These are phyloP conservation scores for Microcera coccophila DNA, from an alignment of 2,329 filamentous ascomycete genomes.

Conservation along the genomic window DNA sequence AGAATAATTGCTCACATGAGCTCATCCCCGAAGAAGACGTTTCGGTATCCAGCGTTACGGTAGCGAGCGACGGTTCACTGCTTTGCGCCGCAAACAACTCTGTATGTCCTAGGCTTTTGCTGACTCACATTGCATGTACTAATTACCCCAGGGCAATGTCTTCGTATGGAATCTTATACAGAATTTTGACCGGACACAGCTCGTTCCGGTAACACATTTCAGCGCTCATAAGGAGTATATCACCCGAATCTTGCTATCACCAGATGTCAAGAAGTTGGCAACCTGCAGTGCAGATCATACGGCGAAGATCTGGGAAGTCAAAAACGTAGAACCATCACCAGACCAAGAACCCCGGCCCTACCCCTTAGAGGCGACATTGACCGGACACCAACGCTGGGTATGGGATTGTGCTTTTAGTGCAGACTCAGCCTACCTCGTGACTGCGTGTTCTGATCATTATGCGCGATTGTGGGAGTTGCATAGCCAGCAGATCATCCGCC, in stretches of 20 bases:
- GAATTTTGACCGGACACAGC: constrained; percentile 73
- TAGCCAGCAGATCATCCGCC: constrained; percentile 83
- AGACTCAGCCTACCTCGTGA: constrained; percentile 88
- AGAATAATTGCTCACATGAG: constrained; percentile 96
- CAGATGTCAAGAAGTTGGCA: constrained; percentile 89
- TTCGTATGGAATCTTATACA: constrained; percentile 96
- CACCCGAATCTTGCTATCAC: constrained; percentile 84
- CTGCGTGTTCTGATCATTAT: constrained; percentile 90
- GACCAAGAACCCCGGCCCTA: constrained; percentile 56
- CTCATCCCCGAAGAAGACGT: constrained; percentile 95
- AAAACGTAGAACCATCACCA: constrained; percentile 57
- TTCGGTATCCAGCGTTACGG: constrained; percentile 88
- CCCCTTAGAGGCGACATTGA: constrained; percentile 79
- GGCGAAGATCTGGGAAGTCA: constrained; percentile 92
- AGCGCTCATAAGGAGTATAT: constrained; percentile 89
- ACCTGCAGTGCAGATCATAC: constrained; percentile 93
- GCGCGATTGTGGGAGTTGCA: constrained; percentile 85
- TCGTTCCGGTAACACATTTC: constrained; percentile 85
- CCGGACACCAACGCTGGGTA: constrained; percentile 91
- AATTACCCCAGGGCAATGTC: constrained; percentile 70
- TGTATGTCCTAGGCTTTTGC: constrained; percentile 46
- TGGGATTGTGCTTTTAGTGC: constrained; percentile 97
- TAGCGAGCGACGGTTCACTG: constrained; percentile 88
- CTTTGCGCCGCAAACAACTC: constrained; percentile 91
- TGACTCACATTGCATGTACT: background rate